A percentile compares a stretch with the other conserved stretches of the same genome.
phyloP scores from a whole-genome alignment of 768 basidiomycete genomes.

The Agrocybe pediades region DNA sequence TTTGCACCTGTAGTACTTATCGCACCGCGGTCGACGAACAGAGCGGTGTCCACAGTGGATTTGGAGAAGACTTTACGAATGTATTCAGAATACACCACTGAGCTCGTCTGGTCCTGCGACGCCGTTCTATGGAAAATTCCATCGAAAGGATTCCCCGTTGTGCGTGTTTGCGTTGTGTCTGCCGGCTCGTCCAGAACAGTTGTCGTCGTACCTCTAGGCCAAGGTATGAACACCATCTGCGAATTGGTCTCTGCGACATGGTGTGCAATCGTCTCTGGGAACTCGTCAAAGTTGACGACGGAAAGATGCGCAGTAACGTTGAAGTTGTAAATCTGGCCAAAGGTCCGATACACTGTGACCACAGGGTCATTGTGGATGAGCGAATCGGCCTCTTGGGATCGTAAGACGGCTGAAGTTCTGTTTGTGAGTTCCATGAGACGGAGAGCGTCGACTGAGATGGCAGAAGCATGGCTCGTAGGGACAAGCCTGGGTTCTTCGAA shows the following conservation, averaged over 20 bases:
- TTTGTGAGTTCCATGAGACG: slow-evolving; percentile 92
- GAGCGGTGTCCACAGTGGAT: slow-evolving; percentile 72
- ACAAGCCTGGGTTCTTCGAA: neutral
- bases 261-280: slow-evolving; percentile 61
- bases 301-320: slow-evolving; percentile 69
- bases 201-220: slow-evolving; percentile 53
- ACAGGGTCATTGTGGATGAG: slow-evolving; percentile 74
- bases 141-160: slow-evolving; percentile 87
- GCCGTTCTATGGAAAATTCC: slow-evolving; percentile 64
- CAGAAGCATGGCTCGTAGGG: slow-evolving; percentile 3
- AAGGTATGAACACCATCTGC: slow-evolving; percentile 84
- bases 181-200: slow-evolving; percentile 28
- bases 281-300: slow-evolving; percentile 77
- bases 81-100: slow-evolving; percentile 76
- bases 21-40: slow-evolving; percentile 81
- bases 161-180: slow-evolving; percentile 42
- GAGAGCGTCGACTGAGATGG: slow-evolving; percentile 67
- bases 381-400: slow-evolving; percentile 72
- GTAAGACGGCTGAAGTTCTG: slow-evolving; percentile 85
- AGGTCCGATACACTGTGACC: slow-evolving; percentile 74
- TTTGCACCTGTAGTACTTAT: slow-evolving; percentile 23
- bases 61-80: slow-evolving; percentile 80
- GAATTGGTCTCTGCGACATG: slow-evolving; percentile 60
- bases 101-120: slow-evolving; percentile 50
- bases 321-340: slow-evolving; percentile 70